Conservation (phyloP, 1,139 yeast genomes). For the Zhuliangozyma blackwelliae region DNA sequence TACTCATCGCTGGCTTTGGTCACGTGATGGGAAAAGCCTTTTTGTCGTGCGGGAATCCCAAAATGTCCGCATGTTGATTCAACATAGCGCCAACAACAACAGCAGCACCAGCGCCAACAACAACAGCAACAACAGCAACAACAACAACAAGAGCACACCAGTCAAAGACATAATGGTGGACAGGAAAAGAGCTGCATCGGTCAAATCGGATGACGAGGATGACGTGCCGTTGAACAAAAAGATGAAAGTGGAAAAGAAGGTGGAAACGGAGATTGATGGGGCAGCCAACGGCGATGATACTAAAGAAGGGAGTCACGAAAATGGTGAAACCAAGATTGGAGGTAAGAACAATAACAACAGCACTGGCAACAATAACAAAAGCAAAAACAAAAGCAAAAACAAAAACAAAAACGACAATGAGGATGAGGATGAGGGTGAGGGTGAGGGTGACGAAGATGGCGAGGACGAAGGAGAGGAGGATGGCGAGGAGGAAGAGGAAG, state of each 20-base stretch:
- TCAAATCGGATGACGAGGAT: slow-evolving; percentile 28
- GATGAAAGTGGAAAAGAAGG: slow-evolving; percentile 15
- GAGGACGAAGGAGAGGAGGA: slow-evolving; percentile 12
- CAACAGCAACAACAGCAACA: too few species aligned
- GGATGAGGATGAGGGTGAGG: slow-evolving; percentile 9
- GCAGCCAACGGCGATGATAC: slow-evolving; percentile 8
- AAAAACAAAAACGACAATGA: slow-evolving; percentile 24
- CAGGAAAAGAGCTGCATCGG: slow-evolving; percentile 24
- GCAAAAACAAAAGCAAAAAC: slow-evolving; percentile 13
- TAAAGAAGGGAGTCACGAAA: too few species aligned
- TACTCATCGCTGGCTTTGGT: not conserved
- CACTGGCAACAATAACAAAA: slow-evolving; percentile 7
- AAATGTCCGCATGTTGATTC: too few species aligned
- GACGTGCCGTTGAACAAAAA: slow-evolving; percentile 35
- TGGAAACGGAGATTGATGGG: slow-evolving; percentile 4
- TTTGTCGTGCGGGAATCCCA: too few species aligned
- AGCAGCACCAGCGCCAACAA: too few species aligned
- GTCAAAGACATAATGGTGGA: slow-evolving; percentile 22
- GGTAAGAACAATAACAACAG: not conserved
- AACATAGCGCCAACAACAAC: too few species aligned
- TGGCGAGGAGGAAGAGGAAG: slow-evolving; percentile 22
- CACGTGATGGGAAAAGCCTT: not conserved
- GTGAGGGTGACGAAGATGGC: slow-evolving; percentile 4
- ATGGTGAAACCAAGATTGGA: too few species aligned
- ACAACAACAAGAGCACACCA: too few species aligned